Evolutionary conservation across 2,329 filamentous ascomycete species (phyloP).

Genomic region (Alternaria angustiovoidea): DNA sequence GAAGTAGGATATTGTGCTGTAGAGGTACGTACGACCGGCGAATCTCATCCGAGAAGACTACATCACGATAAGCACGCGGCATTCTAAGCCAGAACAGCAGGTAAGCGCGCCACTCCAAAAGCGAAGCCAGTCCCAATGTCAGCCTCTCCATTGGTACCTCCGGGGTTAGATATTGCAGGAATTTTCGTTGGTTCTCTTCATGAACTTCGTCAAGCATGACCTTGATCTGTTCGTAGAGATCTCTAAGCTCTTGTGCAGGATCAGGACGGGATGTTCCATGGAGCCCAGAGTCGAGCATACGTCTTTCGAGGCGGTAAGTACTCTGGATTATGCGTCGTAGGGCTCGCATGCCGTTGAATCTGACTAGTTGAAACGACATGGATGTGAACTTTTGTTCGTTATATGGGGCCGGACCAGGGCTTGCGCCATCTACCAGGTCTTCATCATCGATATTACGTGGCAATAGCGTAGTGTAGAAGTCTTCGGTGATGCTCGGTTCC

Average conservation of each 20-base stretch:
- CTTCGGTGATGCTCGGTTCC: slow-evolving; percentile 48
- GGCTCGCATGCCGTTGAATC: slow-evolving; percentile 45
- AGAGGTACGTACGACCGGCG: slow-evolving; percentile 42
- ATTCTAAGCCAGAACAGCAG: slow-evolving; percentile 52
- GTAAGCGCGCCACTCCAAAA: slow-evolving; percentile 50
- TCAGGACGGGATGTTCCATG: slow-evolving; percentile 46
- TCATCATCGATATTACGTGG: slow-evolving; percentile 52
- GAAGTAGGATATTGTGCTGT: not conserved
- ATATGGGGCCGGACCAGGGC: slow-evolving; percentile 40
- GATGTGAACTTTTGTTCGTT: slow-evolving; percentile 45
- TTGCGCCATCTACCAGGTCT: slow-evolving; percentile 48
- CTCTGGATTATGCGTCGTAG: slow-evolving; percentile 48
- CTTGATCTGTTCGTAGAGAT: slow-evolving; percentile 48
- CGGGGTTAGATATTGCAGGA: slow-evolving; percentile 41
- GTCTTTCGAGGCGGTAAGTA: slow-evolving; percentile 49
- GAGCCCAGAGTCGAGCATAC: slow-evolving; percentile 46
- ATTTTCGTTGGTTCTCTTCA: slow-evolving; percentile 44
- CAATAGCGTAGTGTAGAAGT: slow-evolving; percentile 49
- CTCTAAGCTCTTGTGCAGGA: slow-evolving; percentile 43
- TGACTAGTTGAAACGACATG: slow-evolving; percentile 49
- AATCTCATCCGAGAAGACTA: slow-evolving; percentile 47
- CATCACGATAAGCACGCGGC: slow-evolving; percentile 47
- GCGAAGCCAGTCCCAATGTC: slow-evolving; percentile 39
- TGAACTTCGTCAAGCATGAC: slow-evolving; percentile 48
- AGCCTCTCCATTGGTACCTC: slow-evolving; percentile 45